Base-by-base conservation (phyloP, 2,329 filamentous ascomycete genomes). In the Dactylellina leptospora region DNA sequence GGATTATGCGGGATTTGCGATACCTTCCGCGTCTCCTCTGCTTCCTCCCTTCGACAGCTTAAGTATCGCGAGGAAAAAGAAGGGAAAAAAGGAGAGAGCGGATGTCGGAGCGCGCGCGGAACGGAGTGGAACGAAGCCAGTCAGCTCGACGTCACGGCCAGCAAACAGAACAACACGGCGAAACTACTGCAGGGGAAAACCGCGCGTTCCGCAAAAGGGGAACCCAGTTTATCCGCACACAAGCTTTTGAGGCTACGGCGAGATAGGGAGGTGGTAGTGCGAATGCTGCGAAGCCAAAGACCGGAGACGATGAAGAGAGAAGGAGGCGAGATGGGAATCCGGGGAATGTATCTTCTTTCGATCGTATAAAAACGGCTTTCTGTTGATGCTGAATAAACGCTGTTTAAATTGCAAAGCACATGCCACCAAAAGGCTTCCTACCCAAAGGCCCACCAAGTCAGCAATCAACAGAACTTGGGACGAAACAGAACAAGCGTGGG, bases 401-500 rank as follows among this genome's bases (percentile, higher is more conserved):
- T 22, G 30, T 36, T 55, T 40, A 51, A 51, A 56, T 56, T 61
- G 59, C 58, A 58, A 51, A 70, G 56, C 64, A 62, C 64, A 70
- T 62, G 64, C 56, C 28, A 62, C 51, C 42, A 9, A 20, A 20
- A 50, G 20, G 42, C 10, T 9, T 16, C 56, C 10, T 27, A 16
- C 18, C n/a, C 36, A 28, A 51, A 8, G 33, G 22, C 25, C 23
- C 36, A 20, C 33, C 36, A 36, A 20, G 62, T 58, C 53, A 68
- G 62, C 61, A 55, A 55, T 48, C 33, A 54, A 63, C 40, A 50
- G 50, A 56, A 54, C 28, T 54, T 56, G 40, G 50, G 51, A 56
- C 42, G 51, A 48, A 56, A 38, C 42, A 16, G 25, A 25, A 28
- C 36, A 47, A 48, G 60, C 60, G 60, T 64, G 60, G 60, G 60